Conservation (phyloP, 176 grass and related monocot genomes). For the Lolium rigidum region DNA sequence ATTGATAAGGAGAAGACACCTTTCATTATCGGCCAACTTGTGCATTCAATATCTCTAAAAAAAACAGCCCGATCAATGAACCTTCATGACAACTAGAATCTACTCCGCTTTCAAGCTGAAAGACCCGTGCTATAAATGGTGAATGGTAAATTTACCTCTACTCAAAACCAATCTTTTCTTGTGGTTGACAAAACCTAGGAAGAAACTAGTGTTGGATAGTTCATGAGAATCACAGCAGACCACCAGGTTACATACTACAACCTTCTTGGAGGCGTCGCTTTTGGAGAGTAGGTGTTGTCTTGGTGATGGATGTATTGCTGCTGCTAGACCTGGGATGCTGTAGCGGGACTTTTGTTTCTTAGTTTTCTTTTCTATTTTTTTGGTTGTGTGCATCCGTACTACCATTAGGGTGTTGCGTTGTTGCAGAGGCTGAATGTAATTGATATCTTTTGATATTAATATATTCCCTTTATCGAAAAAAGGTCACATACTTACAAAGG, state of each 20-base stretch:
- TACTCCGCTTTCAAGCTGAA: background rate
- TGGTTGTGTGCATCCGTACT: too few species aligned
- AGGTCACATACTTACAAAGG: too few species aligned
- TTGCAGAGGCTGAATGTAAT: too few species aligned
- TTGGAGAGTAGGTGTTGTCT: too few species aligned
- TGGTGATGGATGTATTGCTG: too few species aligned
- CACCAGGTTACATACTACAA: background rate
- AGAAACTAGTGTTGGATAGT: slow-evolving; percentile 14
- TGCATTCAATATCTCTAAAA: slow-evolving; percentile 22
- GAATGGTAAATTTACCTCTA: slow-evolving; percentile 25
- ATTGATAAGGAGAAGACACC: slow-evolving; percentile 32
- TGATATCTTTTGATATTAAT: too few species aligned
- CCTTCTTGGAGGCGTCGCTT: too few species aligned
- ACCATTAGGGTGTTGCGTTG: too few species aligned
- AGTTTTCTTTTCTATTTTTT: too few species aligned
- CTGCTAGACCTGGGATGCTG: too few species aligned
- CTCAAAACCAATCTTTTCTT: slow-evolving; percentile 32
- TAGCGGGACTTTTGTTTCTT: too few species aligned
- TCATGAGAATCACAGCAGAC: slow-evolving; percentile 13
- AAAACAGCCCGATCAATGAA: slow-evolving; percentile 28
- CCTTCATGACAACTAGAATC: slow-evolving; percentile 22
- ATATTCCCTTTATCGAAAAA: too few species aligned
- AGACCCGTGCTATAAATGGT: slow-evolving; percentile 7
- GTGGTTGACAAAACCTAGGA: slow-evolving; percentile 42
- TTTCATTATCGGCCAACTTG: slow-evolving; percentile 32